Conservation (phyloP, 768 basidiomycete genomes). For the Leccinum subtestaceum region DNA sequence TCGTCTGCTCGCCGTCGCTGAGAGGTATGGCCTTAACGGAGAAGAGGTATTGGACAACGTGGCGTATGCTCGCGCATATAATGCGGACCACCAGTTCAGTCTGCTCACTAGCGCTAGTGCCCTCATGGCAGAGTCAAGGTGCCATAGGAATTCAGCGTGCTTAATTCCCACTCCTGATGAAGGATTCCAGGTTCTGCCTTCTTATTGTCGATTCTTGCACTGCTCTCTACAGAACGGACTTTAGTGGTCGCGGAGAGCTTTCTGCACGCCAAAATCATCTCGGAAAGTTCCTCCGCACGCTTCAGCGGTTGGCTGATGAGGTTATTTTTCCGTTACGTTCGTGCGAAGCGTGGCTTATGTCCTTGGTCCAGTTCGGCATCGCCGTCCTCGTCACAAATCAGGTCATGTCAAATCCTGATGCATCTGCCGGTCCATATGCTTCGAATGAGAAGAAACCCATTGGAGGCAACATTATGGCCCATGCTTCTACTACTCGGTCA, state of each 20-base stretch:
- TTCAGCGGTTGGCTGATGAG: conserved; percentile 95
- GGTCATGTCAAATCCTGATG: conserved; percentile 99
- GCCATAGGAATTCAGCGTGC: conserved; percentile 23
- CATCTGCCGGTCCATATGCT: conserved; percentile 82
- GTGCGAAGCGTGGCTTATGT: conserved; percentile 1
- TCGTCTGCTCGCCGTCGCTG: conserved; percentile 90
- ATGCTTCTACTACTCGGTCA: conserved; percentile 95
- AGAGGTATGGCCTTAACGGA: conserved; percentile 93
- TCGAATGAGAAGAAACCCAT: conserved; percentile 97
- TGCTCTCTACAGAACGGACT: conserved; percentile 93
- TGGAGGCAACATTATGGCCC: conserved; percentile 98
- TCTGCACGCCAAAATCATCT: conserved; percentile 94
- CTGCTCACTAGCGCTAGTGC: conserved; percentile 90
- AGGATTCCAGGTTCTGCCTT: conserved; percentile 75
- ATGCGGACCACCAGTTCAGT: conserved; percentile 94
- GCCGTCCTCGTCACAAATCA: conserved; percentile 98
- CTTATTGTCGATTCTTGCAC: conserved; percentile 97
- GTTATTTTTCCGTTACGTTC: conserved; percentile 41
- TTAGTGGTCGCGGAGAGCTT: conserved; percentile 91
- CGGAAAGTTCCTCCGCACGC: conserved; percentile 89
- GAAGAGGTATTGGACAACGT: conserved; percentile 99
- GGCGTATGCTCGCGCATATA: conserved; percentile 97
- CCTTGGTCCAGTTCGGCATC: conserved; percentile 76
- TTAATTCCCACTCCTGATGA: conserved; percentile 7
- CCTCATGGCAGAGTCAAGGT: conserved; percentile 99